These are phyloP conservation scores for Aureobasidium sp. DNA, from an alignment of 2,329 filamentous ascomycete species.

Conservation along the genomic window DNA sequence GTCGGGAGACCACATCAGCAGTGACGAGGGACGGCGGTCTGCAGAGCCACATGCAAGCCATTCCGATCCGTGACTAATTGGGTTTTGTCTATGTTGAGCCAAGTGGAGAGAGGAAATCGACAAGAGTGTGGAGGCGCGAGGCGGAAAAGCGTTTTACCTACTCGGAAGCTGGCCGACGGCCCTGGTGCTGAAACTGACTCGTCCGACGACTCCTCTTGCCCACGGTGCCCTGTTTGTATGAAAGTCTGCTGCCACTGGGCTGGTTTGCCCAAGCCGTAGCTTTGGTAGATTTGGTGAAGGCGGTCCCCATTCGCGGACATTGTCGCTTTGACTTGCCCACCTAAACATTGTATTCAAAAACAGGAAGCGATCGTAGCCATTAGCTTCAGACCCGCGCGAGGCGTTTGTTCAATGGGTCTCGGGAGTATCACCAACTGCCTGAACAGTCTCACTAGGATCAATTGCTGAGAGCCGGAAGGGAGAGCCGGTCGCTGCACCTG, in stretches of 20 bases:
- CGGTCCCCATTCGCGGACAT: not conserved
- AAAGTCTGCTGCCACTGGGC: not conserved
- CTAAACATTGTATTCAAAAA: not conserved
- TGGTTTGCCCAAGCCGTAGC: not conserved
- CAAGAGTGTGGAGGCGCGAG: not conserved
- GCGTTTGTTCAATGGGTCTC: conserved; percentile 3
- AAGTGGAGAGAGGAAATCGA: not conserved
- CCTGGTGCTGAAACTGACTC: not conserved
- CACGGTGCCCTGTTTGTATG: not conserved
- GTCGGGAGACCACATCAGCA: not conserved
- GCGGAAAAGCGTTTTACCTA: not conserved
- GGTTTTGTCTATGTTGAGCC: not conserved
- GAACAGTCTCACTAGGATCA: not conserved
- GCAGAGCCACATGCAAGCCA: not conserved
- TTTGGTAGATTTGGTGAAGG: not conserved
- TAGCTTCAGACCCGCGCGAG: not conserved
- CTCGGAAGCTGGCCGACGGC: not conserved
- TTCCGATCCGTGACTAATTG: not conserved
- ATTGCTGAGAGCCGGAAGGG: not conserved
- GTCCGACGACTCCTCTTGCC: not conserved
- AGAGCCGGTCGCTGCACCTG: conserved; percentile 4
- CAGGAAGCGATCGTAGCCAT: not conserved
- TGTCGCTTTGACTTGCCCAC: not conserved
- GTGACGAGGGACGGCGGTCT: not conserved
- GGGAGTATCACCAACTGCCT: conserved; percentile 1